Evolutionary conservation across 768 basidiomycete genomes (phyloP).

Genomic region (Suillus alpinus): DNA sequence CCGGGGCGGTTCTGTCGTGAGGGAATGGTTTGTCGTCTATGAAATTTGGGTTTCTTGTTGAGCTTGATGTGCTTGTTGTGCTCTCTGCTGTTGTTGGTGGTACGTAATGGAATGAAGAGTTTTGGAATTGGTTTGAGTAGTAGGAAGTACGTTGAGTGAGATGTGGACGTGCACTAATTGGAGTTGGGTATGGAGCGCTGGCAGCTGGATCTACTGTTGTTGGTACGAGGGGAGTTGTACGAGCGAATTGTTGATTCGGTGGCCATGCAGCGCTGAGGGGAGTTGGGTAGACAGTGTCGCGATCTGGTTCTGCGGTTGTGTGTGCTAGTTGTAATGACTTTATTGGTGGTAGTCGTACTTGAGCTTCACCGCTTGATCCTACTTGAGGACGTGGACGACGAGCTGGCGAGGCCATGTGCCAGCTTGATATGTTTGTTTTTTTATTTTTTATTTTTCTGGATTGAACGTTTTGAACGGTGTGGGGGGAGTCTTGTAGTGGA

Average conservation of each 20-base stretch:
- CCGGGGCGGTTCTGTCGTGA: conserved; percentile 12
- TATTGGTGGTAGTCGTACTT: conserved; percentile 9
- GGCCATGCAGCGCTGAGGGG: conserved; percentile 12
- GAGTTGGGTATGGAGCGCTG: conserved; percentile 2
- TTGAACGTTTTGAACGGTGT: conserved; percentile 27
- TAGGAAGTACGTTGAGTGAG: conserved; percentile 13
- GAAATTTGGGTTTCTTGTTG: conserved; percentile 14
- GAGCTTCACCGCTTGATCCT: not conserved
- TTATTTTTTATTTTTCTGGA: too few relatives aligned
- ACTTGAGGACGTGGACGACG: not conserved
- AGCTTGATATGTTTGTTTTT: not conserved
- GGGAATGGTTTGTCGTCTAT: conserved; percentile 14
- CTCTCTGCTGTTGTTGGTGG: conserved; percentile 21
- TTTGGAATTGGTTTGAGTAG: conserved; percentile 15
- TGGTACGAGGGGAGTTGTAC: conserved; percentile 28
- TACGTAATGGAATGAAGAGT: conserved; percentile 16
- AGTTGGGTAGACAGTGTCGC: conserved; percentile 20
- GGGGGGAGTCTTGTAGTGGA: conserved; percentile 40
- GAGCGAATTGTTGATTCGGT: conserved; percentile 19
- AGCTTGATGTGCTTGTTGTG: conserved; percentile 14
- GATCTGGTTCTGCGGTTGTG: conserved; percentile 11
- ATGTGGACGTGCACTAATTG: conserved; percentile 10
- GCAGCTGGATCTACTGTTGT: not conserved
- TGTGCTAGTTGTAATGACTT: conserved; percentile 18
- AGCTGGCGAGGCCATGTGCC: not conserved